phyloP scores from a whole-genome alignment of 441 rosid species.

The Erodium chrysanthum region DNA sequence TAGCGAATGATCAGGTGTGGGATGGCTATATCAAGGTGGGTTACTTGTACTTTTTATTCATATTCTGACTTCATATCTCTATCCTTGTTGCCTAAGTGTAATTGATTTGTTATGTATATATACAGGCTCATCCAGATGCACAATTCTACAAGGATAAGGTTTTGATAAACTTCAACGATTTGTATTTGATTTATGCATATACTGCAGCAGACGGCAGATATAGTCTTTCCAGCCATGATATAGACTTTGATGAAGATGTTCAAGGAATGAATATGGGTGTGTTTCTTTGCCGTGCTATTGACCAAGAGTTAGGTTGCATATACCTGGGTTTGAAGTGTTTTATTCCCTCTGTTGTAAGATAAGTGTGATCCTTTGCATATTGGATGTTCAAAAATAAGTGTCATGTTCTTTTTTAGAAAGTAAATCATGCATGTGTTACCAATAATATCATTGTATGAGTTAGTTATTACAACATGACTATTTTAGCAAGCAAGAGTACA shows the following conservation, averaged over 20 bases:
- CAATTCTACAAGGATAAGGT: slow-evolving; percentile 63
- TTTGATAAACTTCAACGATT: slow-evolving; percentile 53
- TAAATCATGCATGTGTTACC: too few species aligned
- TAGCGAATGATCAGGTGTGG: slow-evolving; percentile 66
- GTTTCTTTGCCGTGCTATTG: slow-evolving; percentile 17
- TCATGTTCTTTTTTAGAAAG: too few species aligned
- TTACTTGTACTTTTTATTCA: slow-evolving; percentile 4
- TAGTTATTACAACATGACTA: too few species aligned
- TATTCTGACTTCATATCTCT: not conserved
- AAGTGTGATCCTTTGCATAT: not conserved
- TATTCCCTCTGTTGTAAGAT: not conserved
- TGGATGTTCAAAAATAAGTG: too few species aligned
- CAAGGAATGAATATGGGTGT: slow-evolving; percentile 45
- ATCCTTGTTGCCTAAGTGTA: slow-evolving; percentile 2
- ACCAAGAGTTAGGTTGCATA: not conserved
- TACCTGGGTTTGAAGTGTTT: not conserved
- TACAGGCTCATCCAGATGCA: slow-evolving; percentile 71
- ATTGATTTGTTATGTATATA: slow-evolving; percentile 15
- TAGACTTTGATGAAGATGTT: slow-evolving; percentile 59
- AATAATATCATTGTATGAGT: too few species aligned
- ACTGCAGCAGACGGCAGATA: slow-evolving; percentile 86
- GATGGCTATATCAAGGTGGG: slow-evolving; percentile 53
- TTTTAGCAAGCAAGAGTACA: too few species aligned
- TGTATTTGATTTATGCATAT: slow-evolving; percentile 71
- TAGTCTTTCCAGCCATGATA: slow-evolving; percentile 81